Conservation (phyloP, 2,329 filamentous ascomycete species). For the Macrophomina phaseolina region DNA sequence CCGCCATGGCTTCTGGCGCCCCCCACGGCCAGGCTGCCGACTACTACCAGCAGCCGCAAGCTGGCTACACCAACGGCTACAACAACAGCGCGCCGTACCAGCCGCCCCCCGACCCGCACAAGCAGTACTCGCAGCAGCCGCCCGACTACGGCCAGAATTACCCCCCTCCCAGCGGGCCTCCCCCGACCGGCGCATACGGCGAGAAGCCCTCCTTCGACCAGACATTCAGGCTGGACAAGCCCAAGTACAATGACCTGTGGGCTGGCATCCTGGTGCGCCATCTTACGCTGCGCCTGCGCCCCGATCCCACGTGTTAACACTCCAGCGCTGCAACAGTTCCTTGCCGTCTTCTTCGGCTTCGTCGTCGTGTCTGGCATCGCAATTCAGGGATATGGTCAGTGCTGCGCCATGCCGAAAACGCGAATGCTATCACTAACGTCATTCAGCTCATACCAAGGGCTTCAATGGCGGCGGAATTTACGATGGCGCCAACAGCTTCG, state of each 20-base stretch:
- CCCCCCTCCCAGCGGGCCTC: conserved; percentile 15
- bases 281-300: neutral
- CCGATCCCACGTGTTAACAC: neutral
- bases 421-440: conserved; percentile 23
- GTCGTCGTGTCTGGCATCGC: conserved; percentile 76
- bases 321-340: conserved; percentile 57
- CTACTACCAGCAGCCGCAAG: conserved; percentile 44
- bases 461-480: conserved; percentile 78
- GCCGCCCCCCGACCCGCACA: conserved; percentile 41
- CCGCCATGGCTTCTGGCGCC: conserved; percentile 21
- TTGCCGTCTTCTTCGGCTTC: conserved; percentile 74
- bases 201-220: conserved; percentile 71
- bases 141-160: conserved; percentile 35
- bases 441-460: conserved; percentile 60
- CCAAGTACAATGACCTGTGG: conserved; percentile 93
- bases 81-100: conserved; percentile 35
- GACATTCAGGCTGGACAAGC: conserved; percentile 78
- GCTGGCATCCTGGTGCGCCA: conserved; percentile 72
- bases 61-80: conserved; percentile 28
- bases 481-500: conserved; percentile 67
- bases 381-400: conserved; percentile 70
- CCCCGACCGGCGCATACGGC: conserved; percentile 34
- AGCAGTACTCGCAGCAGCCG: conserved; percentile 35
- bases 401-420: neutral
- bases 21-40: conserved; percentile 40